Evolutionary conservation across 345 rosid species (phyloP).

Genomic region (Eucalyptus rudis): DNA sequence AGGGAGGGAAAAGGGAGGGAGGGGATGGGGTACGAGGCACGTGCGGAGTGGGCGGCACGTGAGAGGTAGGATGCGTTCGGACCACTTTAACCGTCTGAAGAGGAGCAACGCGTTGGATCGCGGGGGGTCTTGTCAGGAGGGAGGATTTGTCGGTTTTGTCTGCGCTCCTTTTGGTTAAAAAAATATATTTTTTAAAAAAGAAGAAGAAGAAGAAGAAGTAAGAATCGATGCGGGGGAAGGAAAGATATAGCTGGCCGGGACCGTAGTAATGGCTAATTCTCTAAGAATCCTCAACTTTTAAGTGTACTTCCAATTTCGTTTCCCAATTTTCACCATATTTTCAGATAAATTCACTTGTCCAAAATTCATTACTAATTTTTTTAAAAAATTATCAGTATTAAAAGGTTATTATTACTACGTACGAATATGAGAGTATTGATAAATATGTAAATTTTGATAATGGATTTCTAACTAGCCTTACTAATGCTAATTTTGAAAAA

Average conservation of each 20-base stretch:
- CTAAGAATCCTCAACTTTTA: neutral
- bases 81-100: neutral
- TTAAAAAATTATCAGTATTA: fast-evolving
- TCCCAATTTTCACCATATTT: neutral
- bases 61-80: neutral
- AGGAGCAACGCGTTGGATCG: neutral
- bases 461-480: fast-evolving
- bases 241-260: neutral
- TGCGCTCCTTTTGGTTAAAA: neutral
- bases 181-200: too few species aligned
- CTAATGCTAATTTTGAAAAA: neutral
- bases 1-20: neutral
- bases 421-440: neutral
- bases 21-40: conserved; percentile 5
- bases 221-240: neutral
- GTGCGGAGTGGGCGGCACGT: neutral
- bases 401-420: fast-evolving
- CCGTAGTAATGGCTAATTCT: neutral
- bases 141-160: conserved; percentile 2
- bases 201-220: neutral
- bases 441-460: neutral
- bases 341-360: neutral
- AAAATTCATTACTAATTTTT: neutral
- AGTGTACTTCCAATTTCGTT: neutral
- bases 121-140: neutral